Evolutionary conservation across 768 basidiomycete genomes (phyloP), one percentile per base, ranked within the genome.

Genomic region (Tylopilus intermedius): DNA sequence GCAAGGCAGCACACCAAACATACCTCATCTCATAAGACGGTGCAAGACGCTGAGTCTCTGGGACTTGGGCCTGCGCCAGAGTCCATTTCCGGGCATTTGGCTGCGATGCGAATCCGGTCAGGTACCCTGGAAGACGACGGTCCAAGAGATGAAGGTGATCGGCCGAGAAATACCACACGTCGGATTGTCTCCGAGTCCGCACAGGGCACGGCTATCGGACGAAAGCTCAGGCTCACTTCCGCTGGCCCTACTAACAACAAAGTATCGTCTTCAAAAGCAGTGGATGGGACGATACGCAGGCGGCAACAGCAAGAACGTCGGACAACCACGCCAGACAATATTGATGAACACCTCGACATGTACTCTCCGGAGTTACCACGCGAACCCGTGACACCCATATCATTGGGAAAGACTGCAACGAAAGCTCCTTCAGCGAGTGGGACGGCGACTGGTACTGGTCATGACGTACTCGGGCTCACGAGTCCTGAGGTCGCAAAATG

Each of bases 401-500:
- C 67, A 11, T 35, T 53, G 44, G 59, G 51, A 51, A 67, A 62
- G 60, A 59, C 51, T 57, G 61, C 44, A 47, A 49, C 21, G 50
- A 63, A 50, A 38, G 24, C 50, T 37, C 56, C 55, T 5, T 21
- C 40, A 5, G 47, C 41, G 11, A 59, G 49, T 26, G 41, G 24
- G 24, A 24, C 41, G 21, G 7, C 7, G 30, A 43, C 40, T 10
- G 38, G 50, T 29, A 51, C 45, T 14, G 52, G 54, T 24, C 55
- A 71, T 56, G 68, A 59, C 6, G 66, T 77, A 14, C 62, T 79
- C 15, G 76, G 77, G 14, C 66, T 79, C n/a, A 76, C 73, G 4
- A 77, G 77, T 21, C 82, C 81, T 4, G 81, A 83, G 50, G 74
- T 80, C 14, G 73, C 76, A 53, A 64, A 63, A 27, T 79, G 82